phyloP scores from a whole-genome alignment of 495 filamentous ascomycete genomes.

The Aspergillus saccharolyticus region DNA sequence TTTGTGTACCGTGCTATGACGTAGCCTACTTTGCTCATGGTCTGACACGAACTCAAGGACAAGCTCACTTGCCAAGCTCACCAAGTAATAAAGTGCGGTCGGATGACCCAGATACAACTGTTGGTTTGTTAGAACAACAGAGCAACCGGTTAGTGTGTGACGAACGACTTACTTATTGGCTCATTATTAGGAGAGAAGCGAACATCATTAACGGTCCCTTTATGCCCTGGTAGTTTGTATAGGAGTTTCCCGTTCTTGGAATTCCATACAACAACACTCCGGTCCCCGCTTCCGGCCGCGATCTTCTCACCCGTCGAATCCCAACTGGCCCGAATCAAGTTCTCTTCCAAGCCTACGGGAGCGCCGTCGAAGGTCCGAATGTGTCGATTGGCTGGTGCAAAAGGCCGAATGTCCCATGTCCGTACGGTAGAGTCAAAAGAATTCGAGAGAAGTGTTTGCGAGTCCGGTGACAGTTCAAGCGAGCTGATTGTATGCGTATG shows the following conservation, averaged over 20 bases:
- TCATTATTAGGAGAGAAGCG: constrained; percentile 80
- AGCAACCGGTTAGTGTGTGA: constrained; percentile 11
- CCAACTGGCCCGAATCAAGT: constrained; percentile 89
- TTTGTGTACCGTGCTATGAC: background rate
- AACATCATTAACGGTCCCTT: constrained; percentile 92
- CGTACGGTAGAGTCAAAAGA: constrained; percentile 89
- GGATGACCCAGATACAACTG: constrained; percentile 82
- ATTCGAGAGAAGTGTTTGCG: constrained; percentile 84
- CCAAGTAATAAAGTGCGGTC: constrained; percentile 75
- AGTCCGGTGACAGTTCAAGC: constrained; percentile 83
- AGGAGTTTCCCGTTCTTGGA: constrained; percentile 73
- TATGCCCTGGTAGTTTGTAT: constrained; percentile 93
- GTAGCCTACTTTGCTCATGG: background rate
- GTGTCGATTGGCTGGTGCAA: constrained; percentile 80
- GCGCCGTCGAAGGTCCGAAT: constrained; percentile 86
- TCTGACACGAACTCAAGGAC: background rate
- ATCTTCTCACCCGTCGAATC: constrained; percentile 80
- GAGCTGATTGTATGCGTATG: constrained; percentile 92
- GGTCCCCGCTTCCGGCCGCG: constrained; percentile 83
- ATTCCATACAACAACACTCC: constrained; percentile 89
- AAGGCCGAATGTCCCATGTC: constrained; percentile 95
- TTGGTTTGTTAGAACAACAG: background rate
- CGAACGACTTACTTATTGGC: constrained; percentile 71
- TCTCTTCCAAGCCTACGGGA: constrained; percentile 81
- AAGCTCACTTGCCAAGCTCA: constrained; percentile 57